A percentile compares a stretch with the other conserved stretches of the same genome.
Evolutionary conservation across 257 asterid species (phyloP).

Genomic region (Solanum chilense): DNA sequence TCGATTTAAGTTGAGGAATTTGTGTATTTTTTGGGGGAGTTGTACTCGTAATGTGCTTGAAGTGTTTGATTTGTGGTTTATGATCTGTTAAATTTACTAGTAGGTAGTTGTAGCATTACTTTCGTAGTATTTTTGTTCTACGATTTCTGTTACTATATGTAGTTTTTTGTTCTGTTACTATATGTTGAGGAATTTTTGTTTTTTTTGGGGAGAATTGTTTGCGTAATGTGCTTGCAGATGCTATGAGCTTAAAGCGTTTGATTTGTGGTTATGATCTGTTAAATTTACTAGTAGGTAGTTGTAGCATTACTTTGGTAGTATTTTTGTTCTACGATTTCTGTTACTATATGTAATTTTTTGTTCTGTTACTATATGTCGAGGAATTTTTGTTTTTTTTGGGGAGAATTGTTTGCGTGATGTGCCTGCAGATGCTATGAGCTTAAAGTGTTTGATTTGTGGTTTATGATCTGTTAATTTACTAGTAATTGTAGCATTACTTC

Average conservation of each 20-base stretch:
- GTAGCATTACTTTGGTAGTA: background rate
- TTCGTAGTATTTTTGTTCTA: no score
- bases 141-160: background rate
- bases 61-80: background rate
- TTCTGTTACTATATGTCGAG: no score
- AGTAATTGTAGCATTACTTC: background rate
- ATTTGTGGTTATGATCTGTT: background rate
- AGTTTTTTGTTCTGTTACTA: no score
- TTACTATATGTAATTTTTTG: no score
- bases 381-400: background rate
- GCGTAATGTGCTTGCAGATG: background rate
- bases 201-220: background rate
- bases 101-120: background rate
- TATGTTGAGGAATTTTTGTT: background rate
- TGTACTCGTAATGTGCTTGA: background rate
- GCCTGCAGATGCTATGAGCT: background rate
- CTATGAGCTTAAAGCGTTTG: conserved; percentile 1
- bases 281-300: background rate
- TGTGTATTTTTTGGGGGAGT: background rate
- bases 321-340: no score
- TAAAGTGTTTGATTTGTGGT: conserved; percentile 1
- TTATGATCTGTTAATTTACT: background rate
- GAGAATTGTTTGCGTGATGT: background rate
- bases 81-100: background rate
- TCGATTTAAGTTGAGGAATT: background rate